A percentile compares a stretch with the other conserved stretches of the same genome.
Evolutionary conservation across 2,329 filamentous ascomycete species (phyloP).

Genomic region (Exophiala mesophila): DNA sequence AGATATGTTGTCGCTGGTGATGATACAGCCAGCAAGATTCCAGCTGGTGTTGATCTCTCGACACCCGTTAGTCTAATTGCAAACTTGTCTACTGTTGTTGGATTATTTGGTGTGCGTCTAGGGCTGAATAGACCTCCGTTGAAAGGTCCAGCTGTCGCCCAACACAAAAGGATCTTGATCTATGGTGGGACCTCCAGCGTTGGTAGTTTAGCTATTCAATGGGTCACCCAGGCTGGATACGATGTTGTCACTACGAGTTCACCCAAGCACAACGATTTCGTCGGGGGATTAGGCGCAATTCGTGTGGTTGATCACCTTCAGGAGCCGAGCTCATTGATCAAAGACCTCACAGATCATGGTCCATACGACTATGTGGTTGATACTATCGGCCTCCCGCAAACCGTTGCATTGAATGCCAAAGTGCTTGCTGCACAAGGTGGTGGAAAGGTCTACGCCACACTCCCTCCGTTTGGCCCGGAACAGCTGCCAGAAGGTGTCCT

Average conservation of each 20-base stretch:
- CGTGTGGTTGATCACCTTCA: conserved; percentile 31
- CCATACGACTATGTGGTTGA: conserved; percentile 17
- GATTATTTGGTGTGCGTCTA: conserved; percentile 16
- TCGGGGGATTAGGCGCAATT: conserved; percentile 30
- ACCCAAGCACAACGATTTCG: conserved; percentile 30
- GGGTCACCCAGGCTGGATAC: conserved; percentile 33
- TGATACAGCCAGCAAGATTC: conserved; percentile 7
- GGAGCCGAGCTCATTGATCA: conserved; percentile 7
- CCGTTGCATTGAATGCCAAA: conserved; percentile 4
- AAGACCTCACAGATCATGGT: conserved; percentile 4
- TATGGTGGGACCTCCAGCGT: conserved; percentile 38
- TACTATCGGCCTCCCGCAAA: conserved; percentile 8
- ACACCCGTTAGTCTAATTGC: conserved; percentile 14
- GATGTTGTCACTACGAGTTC: conserved; percentile 33
- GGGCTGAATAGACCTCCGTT: conserved; percentile 13
- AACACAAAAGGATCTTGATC: conserved; percentile 31
- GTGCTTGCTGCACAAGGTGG: conserved; percentile 11
- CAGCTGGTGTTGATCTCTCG: conserved; percentile 8
- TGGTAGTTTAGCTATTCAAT: conserved; percentile 36
- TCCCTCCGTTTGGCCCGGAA: conserved; percentile 6
- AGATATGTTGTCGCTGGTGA: conserved; percentile 18
- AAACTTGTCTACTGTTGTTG: conserved; percentile 20
- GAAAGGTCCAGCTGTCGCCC: not conserved
- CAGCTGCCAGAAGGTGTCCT: conserved; percentile 11
- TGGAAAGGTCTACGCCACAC: conserved; percentile 2